Conservation (phyloP, 495 filamentous ascomycete species). For the Tuber indicum region DNA sequence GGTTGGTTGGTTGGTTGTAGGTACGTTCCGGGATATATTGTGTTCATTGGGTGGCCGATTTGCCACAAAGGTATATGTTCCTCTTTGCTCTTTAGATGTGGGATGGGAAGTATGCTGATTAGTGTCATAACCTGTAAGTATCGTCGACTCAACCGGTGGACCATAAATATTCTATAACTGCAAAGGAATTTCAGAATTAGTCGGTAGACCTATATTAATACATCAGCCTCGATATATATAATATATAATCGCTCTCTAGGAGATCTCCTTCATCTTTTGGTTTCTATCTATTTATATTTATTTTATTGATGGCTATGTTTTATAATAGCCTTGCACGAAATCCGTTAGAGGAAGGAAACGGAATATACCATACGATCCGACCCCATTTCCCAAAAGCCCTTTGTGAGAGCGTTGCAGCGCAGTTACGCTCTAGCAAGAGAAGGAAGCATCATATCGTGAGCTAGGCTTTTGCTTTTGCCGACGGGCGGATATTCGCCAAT, state of each 20-base stretch:
- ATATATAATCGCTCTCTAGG: not conserved
- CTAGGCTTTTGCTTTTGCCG: not conserved
- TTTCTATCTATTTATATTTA: not conserved
- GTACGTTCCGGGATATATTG: constrained; percentile 25
- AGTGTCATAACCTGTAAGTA: not conserved
- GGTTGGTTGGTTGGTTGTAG: not conserved
- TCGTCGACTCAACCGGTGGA: constrained; percentile 23
- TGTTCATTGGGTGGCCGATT: constrained; percentile 37
- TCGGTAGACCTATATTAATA: not conserved
- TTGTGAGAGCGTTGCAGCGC: not conserved
- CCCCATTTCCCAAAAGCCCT: not conserved
- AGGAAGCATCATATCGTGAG: not conserved
- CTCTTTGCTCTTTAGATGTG: not conserved
- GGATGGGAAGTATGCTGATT: not conserved
- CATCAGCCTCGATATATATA: not conserved
- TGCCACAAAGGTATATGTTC: constrained; percentile 25
- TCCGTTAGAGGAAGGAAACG: not conserved
- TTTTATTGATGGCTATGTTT: not conserved
- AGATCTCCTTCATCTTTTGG: not conserved
- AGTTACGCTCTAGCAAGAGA: not conserved
- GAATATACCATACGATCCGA: not conserved
- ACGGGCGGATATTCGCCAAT: not conserved
- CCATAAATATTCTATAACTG: constrained; percentile 7
- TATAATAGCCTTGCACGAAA: not conserved
- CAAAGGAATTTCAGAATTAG: not conserved